A percentile compares a stretch with the other conserved stretches of the same genome.
phyloP scores from a whole-genome alignment of 1,139 yeast species.

The Yamadazyma diddensiae region DNA sequence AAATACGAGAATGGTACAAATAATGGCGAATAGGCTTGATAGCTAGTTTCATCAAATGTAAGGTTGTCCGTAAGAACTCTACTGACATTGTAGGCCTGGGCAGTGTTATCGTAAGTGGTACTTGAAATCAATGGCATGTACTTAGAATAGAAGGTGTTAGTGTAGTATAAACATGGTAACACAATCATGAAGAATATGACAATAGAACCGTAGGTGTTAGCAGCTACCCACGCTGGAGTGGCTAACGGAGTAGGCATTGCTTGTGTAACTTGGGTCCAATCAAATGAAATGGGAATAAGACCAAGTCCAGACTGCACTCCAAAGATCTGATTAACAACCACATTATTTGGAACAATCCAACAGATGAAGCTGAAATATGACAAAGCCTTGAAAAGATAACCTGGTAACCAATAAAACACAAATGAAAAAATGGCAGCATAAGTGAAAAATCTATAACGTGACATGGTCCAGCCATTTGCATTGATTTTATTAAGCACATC shows the following conservation, averaged over 20 bases:
- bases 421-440: constrained; percentile 21
- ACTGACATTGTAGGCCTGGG: constrained; percentile 38
- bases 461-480: constrained; percentile 36
- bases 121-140: constrained; percentile 56
- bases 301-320: constrained; percentile 58
- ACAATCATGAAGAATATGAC: constrained; percentile 41
- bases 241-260: constrained; percentile 24
- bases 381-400: constrained; percentile 30
- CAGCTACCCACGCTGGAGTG: constrained; percentile 32
- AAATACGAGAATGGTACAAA: constrained; percentile 35
- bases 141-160: constrained; percentile 50
- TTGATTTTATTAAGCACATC: constrained; percentile 17
- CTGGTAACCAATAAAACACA: constrained; percentile 34
- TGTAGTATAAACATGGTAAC: constrained; percentile 39
- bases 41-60: constrained; percentile 36
- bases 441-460: constrained; percentile 27
- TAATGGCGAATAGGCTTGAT: constrained; percentile 47
- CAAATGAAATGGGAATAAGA: constrained; percentile 54
- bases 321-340: constrained; percentile 48
- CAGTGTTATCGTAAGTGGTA: constrained; percentile 44
- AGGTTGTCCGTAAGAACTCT: constrained; percentile 36
- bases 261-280: constrained; percentile 38
- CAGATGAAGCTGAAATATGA: constrained; percentile 37
- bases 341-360: constrained; percentile 33
- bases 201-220: constrained; percentile 27